Conservation (phyloP, 1,284 basidiomycete species). For the Pyrrhoderma lamaoense region DNA sequence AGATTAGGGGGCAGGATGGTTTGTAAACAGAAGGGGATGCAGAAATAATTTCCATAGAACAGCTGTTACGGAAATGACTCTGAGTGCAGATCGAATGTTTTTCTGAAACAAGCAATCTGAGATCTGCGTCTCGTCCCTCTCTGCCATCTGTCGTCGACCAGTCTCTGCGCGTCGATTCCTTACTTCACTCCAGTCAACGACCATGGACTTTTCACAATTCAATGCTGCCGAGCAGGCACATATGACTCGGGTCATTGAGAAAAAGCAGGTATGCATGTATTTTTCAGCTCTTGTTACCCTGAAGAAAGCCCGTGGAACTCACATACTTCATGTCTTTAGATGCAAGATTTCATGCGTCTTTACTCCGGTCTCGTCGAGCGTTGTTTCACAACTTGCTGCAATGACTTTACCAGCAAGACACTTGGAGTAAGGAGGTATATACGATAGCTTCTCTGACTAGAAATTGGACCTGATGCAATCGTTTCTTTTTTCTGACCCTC, state of each 20-base stretch:
- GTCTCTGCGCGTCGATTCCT: background rate
- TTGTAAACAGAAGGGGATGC: no score
- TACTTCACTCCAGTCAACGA: background rate
- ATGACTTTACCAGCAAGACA: constrained; percentile 95
- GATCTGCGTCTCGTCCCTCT: background rate
- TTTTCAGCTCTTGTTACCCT: background rate
- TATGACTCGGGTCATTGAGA: constrained; percentile 86
- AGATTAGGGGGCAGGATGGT: no score
- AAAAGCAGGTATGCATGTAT: constrained; percentile 68
- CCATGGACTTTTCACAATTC: constrained; percentile 83
- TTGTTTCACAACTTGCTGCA: constrained; percentile 92
- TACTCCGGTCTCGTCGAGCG: constrained; percentile 95
- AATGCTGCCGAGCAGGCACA: constrained; percentile 84
- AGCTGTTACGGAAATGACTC: background rate
- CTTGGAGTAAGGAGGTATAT: constrained; percentile 89
- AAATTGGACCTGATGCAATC: background rate
- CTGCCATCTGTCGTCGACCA: background rate
- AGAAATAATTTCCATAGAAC: background rate
- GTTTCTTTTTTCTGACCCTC: constrained; percentile 1
- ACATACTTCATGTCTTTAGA: constrained; percentile 42
- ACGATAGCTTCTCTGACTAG: background rate
- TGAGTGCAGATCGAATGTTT: background rate
- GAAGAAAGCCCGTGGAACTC: background rate
- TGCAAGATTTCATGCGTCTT: constrained; percentile 96
- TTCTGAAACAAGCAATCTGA: background rate